phyloP scores from a whole-genome alignment of 345 rosid species.

The Salix koriyanagi region DNA sequence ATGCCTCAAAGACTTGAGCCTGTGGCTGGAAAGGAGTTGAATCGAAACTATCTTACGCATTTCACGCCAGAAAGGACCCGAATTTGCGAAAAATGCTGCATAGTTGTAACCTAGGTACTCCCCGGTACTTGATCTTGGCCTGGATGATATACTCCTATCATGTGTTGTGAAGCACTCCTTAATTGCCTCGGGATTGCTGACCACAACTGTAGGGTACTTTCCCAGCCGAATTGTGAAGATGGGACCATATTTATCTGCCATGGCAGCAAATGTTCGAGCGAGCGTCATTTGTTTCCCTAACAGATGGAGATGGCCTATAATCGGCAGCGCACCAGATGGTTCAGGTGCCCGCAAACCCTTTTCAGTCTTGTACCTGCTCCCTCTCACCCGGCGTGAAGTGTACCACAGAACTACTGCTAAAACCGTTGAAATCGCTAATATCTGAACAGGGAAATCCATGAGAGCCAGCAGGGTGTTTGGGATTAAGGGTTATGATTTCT shows the following conservation, averaged over 20 bases:
- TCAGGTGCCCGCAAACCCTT: constrained; percentile 8
- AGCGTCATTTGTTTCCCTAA: constrained; percentile 15
- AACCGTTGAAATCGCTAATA: constrained; percentile 1
- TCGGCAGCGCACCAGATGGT: constrained; percentile 15
- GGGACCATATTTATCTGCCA: constrained; percentile 23
- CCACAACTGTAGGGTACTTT: constrained; percentile 10
- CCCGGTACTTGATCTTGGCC: constrained; percentile 22
- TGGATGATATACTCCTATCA: constrained; percentile 12
- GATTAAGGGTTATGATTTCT: neutral
- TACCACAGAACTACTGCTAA: constrained; percentile 5
- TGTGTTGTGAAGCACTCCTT: constrained; percentile 23
- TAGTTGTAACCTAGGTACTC: constrained; percentile 19
- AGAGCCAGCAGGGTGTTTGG: too few relatives aligned
- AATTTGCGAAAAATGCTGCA: constrained; percentile 15
- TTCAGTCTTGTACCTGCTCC: neutral
- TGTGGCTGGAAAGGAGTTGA: constrained; percentile 18
- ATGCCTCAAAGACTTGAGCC: constrained; percentile 19
- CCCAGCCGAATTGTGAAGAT: constrained; percentile 26
- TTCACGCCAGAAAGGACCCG: constrained; percentile 12
- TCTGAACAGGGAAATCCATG: constrained; percentile 2
- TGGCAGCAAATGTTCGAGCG: constrained; percentile 21
- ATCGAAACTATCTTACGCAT: constrained; percentile 8
- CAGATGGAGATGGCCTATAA: constrained; percentile 24
- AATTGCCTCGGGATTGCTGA: constrained; percentile 4
- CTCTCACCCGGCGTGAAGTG: neutral